Conservation (phyloP, 2,329 filamentous ascomycete genomes). For the Acephala macrosclerotiorum region DNA sequence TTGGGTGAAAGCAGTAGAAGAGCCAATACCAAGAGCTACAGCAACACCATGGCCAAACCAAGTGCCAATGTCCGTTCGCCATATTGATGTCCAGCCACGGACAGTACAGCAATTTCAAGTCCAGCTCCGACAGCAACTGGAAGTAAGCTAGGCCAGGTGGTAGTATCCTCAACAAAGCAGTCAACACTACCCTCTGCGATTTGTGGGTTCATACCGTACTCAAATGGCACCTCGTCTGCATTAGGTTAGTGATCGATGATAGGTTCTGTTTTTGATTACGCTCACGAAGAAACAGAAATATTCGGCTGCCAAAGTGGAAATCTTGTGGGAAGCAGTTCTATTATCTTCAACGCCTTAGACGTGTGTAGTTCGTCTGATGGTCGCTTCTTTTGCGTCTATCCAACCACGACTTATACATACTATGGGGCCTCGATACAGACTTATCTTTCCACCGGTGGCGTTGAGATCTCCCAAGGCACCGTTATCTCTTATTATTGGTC, state of each 20-base stretch:
- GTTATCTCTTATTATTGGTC: background rate
- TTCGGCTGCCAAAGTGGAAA: background rate
- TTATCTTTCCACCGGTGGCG: background rate
- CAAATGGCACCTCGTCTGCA: background rate
- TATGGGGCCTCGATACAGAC: background rate
- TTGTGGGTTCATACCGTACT: background rate
- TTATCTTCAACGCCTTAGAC: background rate
- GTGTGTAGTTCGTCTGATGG: background rate
- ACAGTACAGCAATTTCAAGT: background rate
- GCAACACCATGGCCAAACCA: background rate
- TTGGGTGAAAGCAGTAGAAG: background rate
- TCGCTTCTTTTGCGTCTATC: background rate
- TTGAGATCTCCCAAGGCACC: constrained; percentile 4
- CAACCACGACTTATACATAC: background rate
- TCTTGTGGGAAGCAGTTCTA: background rate
- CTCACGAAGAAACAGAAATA: constrained; percentile 4
- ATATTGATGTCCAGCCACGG: background rate
- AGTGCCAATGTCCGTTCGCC: background rate
- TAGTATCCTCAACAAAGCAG: background rate
- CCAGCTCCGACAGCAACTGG: constrained; percentile 1
- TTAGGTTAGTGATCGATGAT: background rate
- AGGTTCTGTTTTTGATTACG: background rate
- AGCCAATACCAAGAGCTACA: background rate
- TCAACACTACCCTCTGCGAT: constrained; percentile 1
- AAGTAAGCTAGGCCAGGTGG: background rate